A percentile compares a stretch with the other conserved stretches of the same genome.
These are phyloP conservation scores for Macrophomina tecta DNA, from an alignment of 2,329 filamentous ascomycete species.

Conservation along the genomic window DNA sequence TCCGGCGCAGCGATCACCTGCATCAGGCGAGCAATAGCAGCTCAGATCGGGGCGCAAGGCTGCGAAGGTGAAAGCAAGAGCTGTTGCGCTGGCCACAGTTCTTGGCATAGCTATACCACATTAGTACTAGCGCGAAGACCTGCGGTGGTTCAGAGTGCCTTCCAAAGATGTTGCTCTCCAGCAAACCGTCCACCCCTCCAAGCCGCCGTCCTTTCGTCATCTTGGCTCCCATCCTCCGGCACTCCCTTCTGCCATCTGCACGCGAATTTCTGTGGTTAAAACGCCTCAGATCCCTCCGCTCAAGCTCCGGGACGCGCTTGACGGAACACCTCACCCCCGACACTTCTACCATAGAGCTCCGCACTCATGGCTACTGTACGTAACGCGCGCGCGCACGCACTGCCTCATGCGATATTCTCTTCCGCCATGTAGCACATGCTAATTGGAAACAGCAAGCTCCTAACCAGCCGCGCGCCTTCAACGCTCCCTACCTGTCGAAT, in stretches of 20 bases:
- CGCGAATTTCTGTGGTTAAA: constrained; percentile 17
- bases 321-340: constrained; percentile 30
- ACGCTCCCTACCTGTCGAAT: constrained; percentile 54
- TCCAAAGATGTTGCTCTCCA: constrained; percentile 16
- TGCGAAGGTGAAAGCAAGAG: background rate
- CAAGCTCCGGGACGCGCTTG: constrained; percentile 23
- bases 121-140: background rate
- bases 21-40: constrained; percentile 8
- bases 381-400: constrained; percentile 19
- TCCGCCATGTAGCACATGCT: background rate
- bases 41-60: constrained; percentile 2
- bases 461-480: constrained; percentile 57
- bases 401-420: constrained; percentile 3
- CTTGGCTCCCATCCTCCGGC: constrained; percentile 25
- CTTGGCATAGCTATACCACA: constrained; percentile 1
- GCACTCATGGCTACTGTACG: constrained; percentile 33
- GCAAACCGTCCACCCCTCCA: constrained; percentile 26
- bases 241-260: constrained; percentile 8
- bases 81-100: constrained; percentile 13
- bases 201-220: constrained; percentile 22
- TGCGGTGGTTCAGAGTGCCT: constrained; percentile 10
- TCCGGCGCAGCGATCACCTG: constrained; percentile 2
- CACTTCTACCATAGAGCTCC: constrained; percentile 25
- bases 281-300: constrained; percentile 8
- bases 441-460: constrained; percentile 54